Conservation (phyloP, 495 filamentous ascomycete species). For the Parathielavia appendiculata region DNA sequence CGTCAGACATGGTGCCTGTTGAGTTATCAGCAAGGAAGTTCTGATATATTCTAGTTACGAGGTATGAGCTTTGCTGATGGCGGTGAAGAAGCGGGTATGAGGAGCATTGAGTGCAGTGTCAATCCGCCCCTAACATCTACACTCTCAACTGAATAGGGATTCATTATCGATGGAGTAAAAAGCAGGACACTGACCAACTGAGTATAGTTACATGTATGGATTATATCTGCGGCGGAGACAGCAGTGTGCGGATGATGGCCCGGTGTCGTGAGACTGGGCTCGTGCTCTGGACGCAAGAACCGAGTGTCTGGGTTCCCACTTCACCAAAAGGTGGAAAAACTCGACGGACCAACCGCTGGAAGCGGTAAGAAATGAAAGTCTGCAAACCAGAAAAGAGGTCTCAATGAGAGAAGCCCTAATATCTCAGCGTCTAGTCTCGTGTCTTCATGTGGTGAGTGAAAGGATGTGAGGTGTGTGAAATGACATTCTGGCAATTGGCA, state of each 20-base stretch:
- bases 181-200: background rate
- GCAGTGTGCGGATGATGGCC: background rate
- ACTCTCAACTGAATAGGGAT: background rate
- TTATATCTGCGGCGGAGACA: no score
- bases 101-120: no score
- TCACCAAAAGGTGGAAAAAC: constrained; percentile 2
- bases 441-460: background rate
- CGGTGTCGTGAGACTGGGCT: background rate
- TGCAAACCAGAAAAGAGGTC: background rate
- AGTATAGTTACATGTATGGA: no score
- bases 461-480: constrained; percentile 9
- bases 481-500: constrained; percentile 1
- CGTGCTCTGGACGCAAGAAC: background rate
- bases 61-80: background rate
- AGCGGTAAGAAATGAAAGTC: background rate
- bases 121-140: background rate
- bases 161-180: background rate
- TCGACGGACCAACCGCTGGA: no score
- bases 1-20: constrained; percentile 14
- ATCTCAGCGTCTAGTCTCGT: background rate
- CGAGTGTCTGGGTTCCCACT: background rate
- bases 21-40: background rate
- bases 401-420: background rate
- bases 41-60: background rate
- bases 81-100: no score